Evolutionary conservation across 2,329 filamentous ascomycete genomes (phyloP), one percentile per base, ranked within the genome.

Genomic region (Aureobasidium sp.): DNA sequence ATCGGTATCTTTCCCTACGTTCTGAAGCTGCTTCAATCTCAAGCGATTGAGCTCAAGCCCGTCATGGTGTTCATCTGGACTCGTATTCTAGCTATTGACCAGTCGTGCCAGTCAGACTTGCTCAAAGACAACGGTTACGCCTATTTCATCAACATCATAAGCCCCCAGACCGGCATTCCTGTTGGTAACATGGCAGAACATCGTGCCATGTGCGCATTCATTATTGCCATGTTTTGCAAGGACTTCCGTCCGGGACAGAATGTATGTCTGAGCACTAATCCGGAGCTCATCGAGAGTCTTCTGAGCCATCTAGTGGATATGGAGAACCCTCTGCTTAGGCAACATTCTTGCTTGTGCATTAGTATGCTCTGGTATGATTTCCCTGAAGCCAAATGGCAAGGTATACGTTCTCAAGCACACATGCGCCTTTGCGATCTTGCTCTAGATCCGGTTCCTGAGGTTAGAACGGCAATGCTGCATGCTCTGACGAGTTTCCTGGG

Each of bases 61-160:
- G 92, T 97, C 64, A 97, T 99, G 94, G 92, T 99, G 5, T 99
- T 97, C 74, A 99, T 99, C 66, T 99, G 94, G 94, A 92, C 94
- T 6, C 85, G 94, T 53, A 91, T 99, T 47, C 84, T 99, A 66
- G 94, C 94, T 8, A 94, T 99, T 6, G 94, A 99, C 71, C 87
- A 94, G 64, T 90, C 90, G 1, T 97, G 94, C 71, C 94, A 99
- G 74, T 87, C 87, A 65, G 94, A 99, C 73, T 80, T 99, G 13
- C 85, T 97, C 68, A 97, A 97, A 75, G 94, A 99, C 72, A 96
- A 92, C 69, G 94, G 94, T 7, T 97, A 96, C 71, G 90, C 91
- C 70, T 99, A 99, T 76, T 99, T 99, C 73, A 92, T 94, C 59
- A 88, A 87, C 65, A 96, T 97, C 59, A 82, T 97, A 66, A 93